Conservation (phyloP, 2,329 filamentous ascomycete species). For the Colletotrichum sp. region DNA sequence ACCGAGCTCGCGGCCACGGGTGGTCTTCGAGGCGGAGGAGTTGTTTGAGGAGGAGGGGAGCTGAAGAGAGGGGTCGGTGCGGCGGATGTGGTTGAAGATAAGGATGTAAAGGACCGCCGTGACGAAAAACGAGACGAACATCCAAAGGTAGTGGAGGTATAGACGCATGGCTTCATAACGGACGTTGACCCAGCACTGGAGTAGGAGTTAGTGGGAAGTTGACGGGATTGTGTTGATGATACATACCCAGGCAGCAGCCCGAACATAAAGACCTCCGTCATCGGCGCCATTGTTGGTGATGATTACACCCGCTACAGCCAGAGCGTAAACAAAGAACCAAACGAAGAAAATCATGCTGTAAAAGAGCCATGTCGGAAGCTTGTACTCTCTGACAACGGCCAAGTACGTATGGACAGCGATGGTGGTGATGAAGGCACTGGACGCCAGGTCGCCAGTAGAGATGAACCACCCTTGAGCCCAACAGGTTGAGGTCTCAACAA, state of each 20-base stretch:
- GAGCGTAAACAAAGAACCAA: slow-evolving; percentile 49
- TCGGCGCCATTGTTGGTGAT: slow-evolving; percentile 7
- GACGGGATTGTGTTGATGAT: slow-evolving; percentile 34
- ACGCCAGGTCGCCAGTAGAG: slow-evolving; percentile 61
- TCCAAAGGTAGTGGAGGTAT: slow-evolving; percentile 68
- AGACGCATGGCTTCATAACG: slow-evolving; percentile 57
- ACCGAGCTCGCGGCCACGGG: neutral
- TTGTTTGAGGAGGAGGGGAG: slow-evolving; percentile 10
- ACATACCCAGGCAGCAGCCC: slow-evolving; percentile 58
- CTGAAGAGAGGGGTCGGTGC: slow-evolving; percentile 28
- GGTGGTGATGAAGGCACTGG: slow-evolving; percentile 60
- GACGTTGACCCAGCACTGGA: slow-evolving; percentile 65
- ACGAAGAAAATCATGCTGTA: slow-evolving; percentile 42
- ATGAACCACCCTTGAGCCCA: slow-evolving; percentile 62
- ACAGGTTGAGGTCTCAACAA: slow-evolving; percentile 53
- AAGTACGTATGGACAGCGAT: slow-evolving; percentile 65
- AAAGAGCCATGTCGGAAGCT: slow-evolving; percentile 49
- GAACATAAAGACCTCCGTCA: slow-evolving; percentile 47
- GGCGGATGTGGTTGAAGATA: slow-evolving; percentile 45
- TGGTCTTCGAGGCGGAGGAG: neutral
- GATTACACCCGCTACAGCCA: slow-evolving; percentile 3
- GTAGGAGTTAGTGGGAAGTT: slow-evolving; percentile 64
- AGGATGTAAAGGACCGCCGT: slow-evolving; percentile 43
- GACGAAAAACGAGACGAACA: slow-evolving; percentile 48
- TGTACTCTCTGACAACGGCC: slow-evolving; percentile 54